phyloP scores from a whole-genome alignment of 208 protist genomes.

The Trypanosoma cruzi region DNA sequence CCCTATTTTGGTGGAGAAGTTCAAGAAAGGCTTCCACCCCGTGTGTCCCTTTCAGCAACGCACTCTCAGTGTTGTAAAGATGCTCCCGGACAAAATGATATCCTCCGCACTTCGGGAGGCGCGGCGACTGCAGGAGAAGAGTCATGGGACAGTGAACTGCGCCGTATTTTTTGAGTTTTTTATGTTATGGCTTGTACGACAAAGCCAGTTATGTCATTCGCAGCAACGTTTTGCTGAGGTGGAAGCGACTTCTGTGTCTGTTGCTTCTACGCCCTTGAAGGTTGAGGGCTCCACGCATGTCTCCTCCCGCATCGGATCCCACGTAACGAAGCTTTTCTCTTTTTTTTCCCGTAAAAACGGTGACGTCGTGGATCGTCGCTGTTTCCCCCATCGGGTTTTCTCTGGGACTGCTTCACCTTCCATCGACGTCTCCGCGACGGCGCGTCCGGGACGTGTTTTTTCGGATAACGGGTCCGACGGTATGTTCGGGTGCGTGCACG shows the following conservation, averaged over 20 bases:
- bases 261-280: not conserved
- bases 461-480: not conserved
- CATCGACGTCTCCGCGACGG: no score
- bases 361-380: no score
- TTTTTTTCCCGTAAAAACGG: not conserved
- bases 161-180: slow-evolving; percentile 50
- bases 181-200: slow-evolving; percentile 41
- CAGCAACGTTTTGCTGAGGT: not conserved
- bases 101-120: slow-evolving; percentile 46
- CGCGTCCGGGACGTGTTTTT: not conserved
- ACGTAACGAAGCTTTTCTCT: not conserved
- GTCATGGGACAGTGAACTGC: slow-evolving; percentile 30
- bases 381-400: not conserved
- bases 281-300: not conserved
- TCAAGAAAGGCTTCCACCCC: slow-evolving; percentile 24
- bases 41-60: slow-evolving; percentile 53
- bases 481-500: not conserved
- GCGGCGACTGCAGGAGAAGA: slow-evolving; percentile 34
- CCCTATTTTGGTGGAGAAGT: slow-evolving; percentile 63
- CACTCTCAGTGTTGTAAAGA: slow-evolving; percentile 31
- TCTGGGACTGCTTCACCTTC: not conserved
- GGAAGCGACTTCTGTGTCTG: not conserved
- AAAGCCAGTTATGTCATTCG: slow-evolving; percentile 24
- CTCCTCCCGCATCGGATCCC: not conserved
- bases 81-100: slow-evolving; percentile 49